phyloP scores from a whole-genome alignment of 2,329 filamentous ascomycete species.

The Raffaelea deltoideospora region DNA sequence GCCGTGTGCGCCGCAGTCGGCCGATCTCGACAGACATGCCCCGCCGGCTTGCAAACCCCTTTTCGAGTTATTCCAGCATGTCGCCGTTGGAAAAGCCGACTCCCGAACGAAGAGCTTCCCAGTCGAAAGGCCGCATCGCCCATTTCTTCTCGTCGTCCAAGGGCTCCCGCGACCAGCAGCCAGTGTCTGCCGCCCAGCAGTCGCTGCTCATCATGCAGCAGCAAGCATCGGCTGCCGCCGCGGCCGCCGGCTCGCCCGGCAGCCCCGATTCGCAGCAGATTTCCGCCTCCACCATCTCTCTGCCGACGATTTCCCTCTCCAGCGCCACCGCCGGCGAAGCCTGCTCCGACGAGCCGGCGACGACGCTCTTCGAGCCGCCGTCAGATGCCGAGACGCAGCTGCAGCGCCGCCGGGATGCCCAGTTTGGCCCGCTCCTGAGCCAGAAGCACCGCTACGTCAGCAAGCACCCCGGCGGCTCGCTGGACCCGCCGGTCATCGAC shows the following conservation, averaged over 20 bases:
- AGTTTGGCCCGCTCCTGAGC: constrained; percentile 77
- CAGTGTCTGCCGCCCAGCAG: constrained; percentile 43
- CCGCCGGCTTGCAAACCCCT: constrained; percentile 43
- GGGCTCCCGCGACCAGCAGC: constrained; percentile 50
- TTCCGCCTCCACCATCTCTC: constrained; percentile 55
- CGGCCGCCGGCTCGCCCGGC: constrained; percentile 29
- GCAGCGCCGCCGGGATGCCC: constrained; percentile 65
- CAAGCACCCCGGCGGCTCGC: constrained; percentile 65
- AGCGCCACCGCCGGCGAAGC: constrained; percentile 64
- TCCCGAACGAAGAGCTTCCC: constrained; percentile 41
- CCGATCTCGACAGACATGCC: constrained; percentile 28
- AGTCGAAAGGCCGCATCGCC: constrained; percentile 53
- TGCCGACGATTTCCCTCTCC: constrained; percentile 85
- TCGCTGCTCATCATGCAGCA: constrained; percentile 54
- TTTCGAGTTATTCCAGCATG: constrained; percentile 34
- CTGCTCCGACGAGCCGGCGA: constrained; percentile 56
- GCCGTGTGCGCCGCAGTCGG: neutral
- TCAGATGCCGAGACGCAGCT: constrained; percentile 68
- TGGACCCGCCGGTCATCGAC: constrained; percentile 76
- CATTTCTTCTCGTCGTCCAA: constrained; percentile 76
- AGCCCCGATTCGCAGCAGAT: constrained; percentile 54
- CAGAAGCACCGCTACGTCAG: constrained; percentile 78
- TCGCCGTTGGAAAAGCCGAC: constrained; percentile 31
- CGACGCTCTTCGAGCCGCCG: constrained; percentile 71
- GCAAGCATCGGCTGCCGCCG: too few species aligned